phyloP scores from a whole-genome alignment of 129 eudicot genomes.

The Solidago caesia region DNA sequence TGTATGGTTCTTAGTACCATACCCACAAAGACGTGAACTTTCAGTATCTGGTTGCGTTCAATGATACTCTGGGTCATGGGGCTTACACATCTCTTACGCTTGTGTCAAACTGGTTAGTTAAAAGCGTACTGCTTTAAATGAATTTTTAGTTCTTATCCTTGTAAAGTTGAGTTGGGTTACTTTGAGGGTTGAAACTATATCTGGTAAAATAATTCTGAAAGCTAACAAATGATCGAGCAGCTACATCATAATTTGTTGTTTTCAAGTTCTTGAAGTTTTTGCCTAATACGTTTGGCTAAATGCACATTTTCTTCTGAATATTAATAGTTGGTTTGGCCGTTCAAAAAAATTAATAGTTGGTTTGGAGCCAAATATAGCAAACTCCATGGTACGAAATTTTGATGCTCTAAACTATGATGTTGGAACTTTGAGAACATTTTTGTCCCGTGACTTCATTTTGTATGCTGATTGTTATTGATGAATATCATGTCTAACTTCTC shows the following conservation, averaged over 20 bases:
- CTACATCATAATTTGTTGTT: background rate
- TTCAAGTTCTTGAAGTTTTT: slow-evolving; percentile 5
- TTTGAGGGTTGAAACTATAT: background rate
- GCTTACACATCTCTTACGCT: background rate
- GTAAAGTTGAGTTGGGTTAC: slow-evolving; percentile 12
- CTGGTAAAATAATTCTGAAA: background rate
- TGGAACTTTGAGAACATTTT: no score
- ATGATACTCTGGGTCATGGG: background rate
- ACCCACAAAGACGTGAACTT: background rate
- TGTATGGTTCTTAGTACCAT: background rate
- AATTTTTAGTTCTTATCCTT: background rate
- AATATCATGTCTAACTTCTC: no score
- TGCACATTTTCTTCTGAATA: background rate
- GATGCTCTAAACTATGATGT: no score
- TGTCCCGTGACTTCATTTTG: no score
- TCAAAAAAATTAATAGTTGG: background rate
- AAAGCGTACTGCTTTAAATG: background rate
- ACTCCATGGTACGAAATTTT: no score
- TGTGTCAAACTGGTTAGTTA: slow-evolving; percentile 13
- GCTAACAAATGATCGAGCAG: background rate
- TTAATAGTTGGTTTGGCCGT: background rate
- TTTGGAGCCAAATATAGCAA: background rate
- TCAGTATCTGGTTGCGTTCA: background rate
- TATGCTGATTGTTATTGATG: no score
- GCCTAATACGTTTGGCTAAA: background rate